Base-by-base conservation (phyloP, 2,329 filamentous ascomycete genomes). In the Talaromyces amestolkiae region DNA sequence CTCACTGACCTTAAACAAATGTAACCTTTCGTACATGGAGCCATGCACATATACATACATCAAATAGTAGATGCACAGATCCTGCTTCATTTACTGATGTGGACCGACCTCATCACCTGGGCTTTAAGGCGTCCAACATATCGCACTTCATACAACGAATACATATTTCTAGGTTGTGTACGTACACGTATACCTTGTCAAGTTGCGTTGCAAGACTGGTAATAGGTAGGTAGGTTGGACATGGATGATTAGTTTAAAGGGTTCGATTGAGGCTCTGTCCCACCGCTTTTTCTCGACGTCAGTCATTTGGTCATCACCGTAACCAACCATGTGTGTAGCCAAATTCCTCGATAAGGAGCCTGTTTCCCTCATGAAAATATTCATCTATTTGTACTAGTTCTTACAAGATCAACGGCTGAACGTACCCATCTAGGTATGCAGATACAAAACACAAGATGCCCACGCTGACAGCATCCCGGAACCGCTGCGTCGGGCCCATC, bases 1-100 rank as follows among this genome's bases (percentile, higher is more conserved):
- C 5, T 54, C n/a, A 6, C 1, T 22, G 31, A 19, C 11, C 4
- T 37, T 11, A 54, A 19, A 27, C 22, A 15, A 6, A 51, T 56
- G 51, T 31, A 37, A 56, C n/a, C 31, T 15, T 37, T 19, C 13
- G 24, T 15, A 37, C 35, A 13, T 31, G 49, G 3, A 17, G 17
- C 3, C n/a, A 24, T 51, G 7, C 24, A 27, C 10, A 43, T 5
- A 22, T 22, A 19, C 22, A 24, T 49, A 19, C 27, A 54, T 56
- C 5, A 24, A 24, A 54, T 33, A 54, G 49, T 37, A 56, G 19
- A 56, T 24, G 33, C 53, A 56, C n/a, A 22, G 33, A 24, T 37
- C 53, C 53, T 56, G 31, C 33, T 53, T 56, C 51, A 54, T 56
- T 56, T 39, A 19, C 33, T 39, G 53, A 56, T 37, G 53, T 37